These are phyloP conservation scores for Pigoraptor vietnamica DNA, from an alignment of 78 protist species.

Conservation along the genomic window DNA sequence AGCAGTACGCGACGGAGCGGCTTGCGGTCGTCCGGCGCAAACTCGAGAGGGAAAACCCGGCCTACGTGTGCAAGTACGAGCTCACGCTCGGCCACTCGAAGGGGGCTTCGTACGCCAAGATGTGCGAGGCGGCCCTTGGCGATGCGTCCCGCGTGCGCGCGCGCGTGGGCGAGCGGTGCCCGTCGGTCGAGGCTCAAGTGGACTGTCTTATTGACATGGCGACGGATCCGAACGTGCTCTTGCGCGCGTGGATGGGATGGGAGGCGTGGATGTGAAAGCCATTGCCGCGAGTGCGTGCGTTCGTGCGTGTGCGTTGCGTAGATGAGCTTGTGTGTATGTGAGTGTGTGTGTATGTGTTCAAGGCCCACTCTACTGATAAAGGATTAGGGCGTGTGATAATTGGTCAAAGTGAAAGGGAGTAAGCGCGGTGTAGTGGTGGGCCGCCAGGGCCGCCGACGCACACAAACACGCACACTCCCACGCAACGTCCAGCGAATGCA, in stretches of 20 bases:
- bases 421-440: too few relatives aligned
- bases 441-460: too few relatives aligned
- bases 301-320: background rate
- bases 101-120: background rate
- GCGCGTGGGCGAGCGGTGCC: background rate
- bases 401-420: too few relatives aligned
- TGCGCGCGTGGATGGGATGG: constrained; percentile 87
- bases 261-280: constrained; percentile 41
- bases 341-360: background rate
- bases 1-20: background rate
- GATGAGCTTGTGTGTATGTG: background rate
- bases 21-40: background rate
- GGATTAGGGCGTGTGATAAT: too few relatives aligned
- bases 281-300: background rate
- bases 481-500: too few relatives aligned
- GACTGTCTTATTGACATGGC: constrained; percentile 86
- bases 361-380: too few relatives aligned
- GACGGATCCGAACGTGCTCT: constrained; percentile 77
- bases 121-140: background rate
- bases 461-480: too few relatives aligned
- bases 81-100: background rate
- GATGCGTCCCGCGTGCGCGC: constrained; percentile 1
- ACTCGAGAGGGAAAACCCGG: constrained; percentile 43
- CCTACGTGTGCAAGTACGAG: constrained; percentile 32
- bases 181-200: constrained; percentile 62